Base-by-base conservation (phyloP, 78 protist species). In the Bigelowiella natans region DNA sequence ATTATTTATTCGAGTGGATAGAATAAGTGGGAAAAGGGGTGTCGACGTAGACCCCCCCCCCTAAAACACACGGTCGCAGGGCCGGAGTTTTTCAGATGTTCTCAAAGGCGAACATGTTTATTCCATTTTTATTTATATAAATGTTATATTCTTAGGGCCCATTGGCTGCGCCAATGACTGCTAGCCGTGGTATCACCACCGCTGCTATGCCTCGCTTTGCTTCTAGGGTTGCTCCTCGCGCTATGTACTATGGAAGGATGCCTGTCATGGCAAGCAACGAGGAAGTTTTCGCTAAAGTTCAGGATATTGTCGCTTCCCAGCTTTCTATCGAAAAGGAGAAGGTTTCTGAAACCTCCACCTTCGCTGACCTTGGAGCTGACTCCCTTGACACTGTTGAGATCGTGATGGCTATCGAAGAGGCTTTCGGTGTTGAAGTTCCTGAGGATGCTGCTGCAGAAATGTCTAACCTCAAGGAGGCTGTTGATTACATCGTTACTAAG, bases 341-440 rank as follows among this genome's bases (percentile, higher is more conserved):
- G 86, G 86, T 83, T 31, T 2, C 86, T 31, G 86, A 7, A 26
- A 28, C 11, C 86, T 7, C 86, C 86, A 83, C 11, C 37, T 83
- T 83, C 86, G 86, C 29, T 83, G 86, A 83, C 86, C 86, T 83
- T 28, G 86, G 86, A 2, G 37, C 29, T 28, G 86, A 83, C 86
- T 83, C 86, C 3, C 86, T 83, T 31, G 86, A 83, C 86, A 83
- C 86, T 28, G 86, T 83, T 26, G 86, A 83, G 86, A 83, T 83
- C 86, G 29, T 83, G 36, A 83, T 83, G 86, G 86, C 86, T 26
- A 7, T 83, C 86, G 86, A 83, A 31, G 86, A 83, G 86, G 73
- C 73, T 51, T 51, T 51, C 73, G 73, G 73, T 26, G 73, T 51
- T 18, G 73, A 51, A 51, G 73, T 51, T 51, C 73, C 73, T 18